A percentile compares a stretch with the other conserved stretches of the same genome.
phyloP scores from a whole-genome alignment of 73 alveolate species.

The Uronychia binucleata region DNA sequence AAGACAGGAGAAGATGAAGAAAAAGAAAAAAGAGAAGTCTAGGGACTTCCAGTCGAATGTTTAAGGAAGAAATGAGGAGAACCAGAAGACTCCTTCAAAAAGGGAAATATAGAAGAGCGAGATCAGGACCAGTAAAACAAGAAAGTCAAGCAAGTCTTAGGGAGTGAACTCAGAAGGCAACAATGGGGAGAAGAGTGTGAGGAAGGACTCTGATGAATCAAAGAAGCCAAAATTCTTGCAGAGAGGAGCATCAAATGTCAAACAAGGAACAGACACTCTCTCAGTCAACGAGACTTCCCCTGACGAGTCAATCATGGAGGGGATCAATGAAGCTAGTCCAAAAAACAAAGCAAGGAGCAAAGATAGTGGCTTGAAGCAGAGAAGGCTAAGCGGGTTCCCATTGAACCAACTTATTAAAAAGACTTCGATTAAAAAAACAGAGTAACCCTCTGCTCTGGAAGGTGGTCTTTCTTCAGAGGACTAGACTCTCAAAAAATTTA shows the following conservation, averaged over 20 bases:
- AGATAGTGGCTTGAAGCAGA: not conserved
- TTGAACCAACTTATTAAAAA: not conserved
- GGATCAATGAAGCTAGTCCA: not conserved
- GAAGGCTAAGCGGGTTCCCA: not conserved
- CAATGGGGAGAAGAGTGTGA: not conserved
- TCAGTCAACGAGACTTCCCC: not conserved
- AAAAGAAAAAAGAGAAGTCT: no score
- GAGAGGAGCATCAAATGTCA: not conserved
- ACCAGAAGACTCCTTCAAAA: not conserved
- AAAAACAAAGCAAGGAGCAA: not conserved
- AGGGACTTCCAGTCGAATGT: no score
- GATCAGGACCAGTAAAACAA: not conserved
- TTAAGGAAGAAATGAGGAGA: not conserved
- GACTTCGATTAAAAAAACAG: not conserved
- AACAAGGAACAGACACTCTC: not conserved
- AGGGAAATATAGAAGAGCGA: not conserved
- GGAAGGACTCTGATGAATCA: not conserved
- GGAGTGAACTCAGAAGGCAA: not conserved
- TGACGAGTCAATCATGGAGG: no score
- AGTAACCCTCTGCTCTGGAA: not conserved
- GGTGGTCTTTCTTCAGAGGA: not conserved
- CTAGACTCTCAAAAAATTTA: not conserved
- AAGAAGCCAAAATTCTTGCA: not conserved
- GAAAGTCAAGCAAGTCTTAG: not conserved
- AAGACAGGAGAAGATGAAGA: no score